Percentiles rank a stretch among this genome's conserved stretches.
phyloP scores from a whole-genome alignment of 1,284 basidiomycete species.

The Phylloboletellus chloephorus region DNA sequence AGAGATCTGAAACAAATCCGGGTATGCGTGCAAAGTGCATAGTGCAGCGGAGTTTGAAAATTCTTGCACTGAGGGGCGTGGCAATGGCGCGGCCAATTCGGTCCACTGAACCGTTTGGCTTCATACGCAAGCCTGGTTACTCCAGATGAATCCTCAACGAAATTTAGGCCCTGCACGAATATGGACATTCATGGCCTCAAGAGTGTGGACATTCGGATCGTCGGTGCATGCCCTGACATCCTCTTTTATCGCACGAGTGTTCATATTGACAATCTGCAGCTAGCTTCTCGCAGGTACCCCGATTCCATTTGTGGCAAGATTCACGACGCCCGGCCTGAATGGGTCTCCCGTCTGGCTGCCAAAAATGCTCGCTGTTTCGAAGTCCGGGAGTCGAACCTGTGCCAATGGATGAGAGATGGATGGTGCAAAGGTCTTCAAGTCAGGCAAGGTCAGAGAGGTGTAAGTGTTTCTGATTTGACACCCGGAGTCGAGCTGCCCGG shows the following conservation, averaged over 20 bases:
- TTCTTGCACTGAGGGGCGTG: constrained; percentile 18
- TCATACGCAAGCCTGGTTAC: too few species aligned
- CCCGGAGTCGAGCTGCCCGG: constrained; percentile 22
- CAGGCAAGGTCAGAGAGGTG: constrained; percentile 20
- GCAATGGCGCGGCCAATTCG: constrained; percentile 16
- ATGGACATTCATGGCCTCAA: background rate
- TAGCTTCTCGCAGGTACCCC: background rate
- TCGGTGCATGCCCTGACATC: background rate
- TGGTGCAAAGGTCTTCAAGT: constrained; percentile 14
- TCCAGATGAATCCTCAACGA: background rate
- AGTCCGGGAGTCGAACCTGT: constrained; percentile 1
- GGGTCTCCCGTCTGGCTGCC: too few species aligned
- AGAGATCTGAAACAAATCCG: constrained; percentile 31
- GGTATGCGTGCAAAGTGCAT: constrained; percentile 22
- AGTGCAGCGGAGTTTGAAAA: constrained; percentile 11
- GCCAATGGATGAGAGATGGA: too few species aligned
- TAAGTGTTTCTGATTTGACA: constrained; percentile 19
- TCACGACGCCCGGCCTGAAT: background rate
- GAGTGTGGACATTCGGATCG: background rate
- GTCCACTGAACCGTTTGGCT: constrained; percentile 18
- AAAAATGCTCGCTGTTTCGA: too few species aligned
- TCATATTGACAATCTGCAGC: background rate
- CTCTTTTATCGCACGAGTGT: background rate
- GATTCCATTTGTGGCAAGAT: background rate
- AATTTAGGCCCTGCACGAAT: background rate